Evolutionary conservation across 2,329 filamentous ascomycete genomes (phyloP).

Genomic region (Chrysosporium keratinophilum): DNA sequence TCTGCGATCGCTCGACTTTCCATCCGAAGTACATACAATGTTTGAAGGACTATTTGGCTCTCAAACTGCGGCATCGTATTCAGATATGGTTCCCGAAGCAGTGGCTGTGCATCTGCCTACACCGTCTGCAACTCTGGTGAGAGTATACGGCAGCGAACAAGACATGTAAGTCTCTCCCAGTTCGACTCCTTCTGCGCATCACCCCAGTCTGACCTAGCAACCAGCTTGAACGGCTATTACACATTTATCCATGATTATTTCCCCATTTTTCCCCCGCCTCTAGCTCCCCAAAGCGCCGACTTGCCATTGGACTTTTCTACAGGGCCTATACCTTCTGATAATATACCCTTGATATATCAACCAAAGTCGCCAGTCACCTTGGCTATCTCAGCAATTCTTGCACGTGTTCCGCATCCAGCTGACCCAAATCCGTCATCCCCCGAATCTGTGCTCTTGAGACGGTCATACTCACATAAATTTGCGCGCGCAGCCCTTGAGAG

Average conservation of each 20-base stretch:
- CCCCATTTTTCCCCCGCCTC: constrained; percentile 35
- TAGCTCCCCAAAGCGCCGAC: constrained; percentile 24
- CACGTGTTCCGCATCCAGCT: constrained; percentile 34
- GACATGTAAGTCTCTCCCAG: constrained; percentile 28
- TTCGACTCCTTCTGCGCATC: not conserved
- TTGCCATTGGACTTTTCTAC: constrained; percentile 26
- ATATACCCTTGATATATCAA: constrained; percentile 26
- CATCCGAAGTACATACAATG: constrained; percentile 29
- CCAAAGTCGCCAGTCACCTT: constrained; percentile 36
- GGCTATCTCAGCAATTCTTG: constrained; percentile 35
- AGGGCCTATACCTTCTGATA: constrained; percentile 24
- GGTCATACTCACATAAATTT: constrained; percentile 33
- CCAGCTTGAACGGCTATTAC: constrained; percentile 38
- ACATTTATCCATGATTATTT: constrained; percentile 39
- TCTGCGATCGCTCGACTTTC: constrained; percentile 32
- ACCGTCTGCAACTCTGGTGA: constrained; percentile 25
- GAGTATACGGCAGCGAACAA: constrained; percentile 32
- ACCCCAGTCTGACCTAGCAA: constrained; percentile 15
- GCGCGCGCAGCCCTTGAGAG: constrained; percentile 31
- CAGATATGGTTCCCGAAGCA: constrained; percentile 24
- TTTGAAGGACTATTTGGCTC: constrained; percentile 30
- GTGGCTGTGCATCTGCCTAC: constrained; percentile 20
- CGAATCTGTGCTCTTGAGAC: constrained; percentile 29
- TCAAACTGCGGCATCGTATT: constrained; percentile 19
- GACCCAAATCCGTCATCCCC: constrained; percentile 30